These are phyloP conservation scores for Bremia lactucae DNA, from an alignment of 352 stramenopile species.

Conservation along the genomic window DNA sequence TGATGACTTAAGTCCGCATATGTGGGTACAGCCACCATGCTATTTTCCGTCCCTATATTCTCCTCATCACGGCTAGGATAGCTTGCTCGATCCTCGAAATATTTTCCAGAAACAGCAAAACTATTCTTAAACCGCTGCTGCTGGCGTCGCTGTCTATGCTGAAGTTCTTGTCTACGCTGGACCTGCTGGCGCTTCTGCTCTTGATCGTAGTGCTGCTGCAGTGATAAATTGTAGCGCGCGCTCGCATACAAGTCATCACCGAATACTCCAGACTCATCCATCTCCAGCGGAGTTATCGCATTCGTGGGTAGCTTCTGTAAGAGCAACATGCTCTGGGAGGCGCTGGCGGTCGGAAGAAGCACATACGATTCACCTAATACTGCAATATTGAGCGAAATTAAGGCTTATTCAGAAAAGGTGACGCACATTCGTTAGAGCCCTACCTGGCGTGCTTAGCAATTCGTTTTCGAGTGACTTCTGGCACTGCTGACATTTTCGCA, in stretches of 20 bases:
- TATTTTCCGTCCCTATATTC: constrained; percentile 30
- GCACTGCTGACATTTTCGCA: constrained; percentile 29
- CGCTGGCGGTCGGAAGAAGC: constrained; percentile 54
- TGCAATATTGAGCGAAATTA: constrained; percentile 1
- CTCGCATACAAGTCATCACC: constrained; percentile 31
- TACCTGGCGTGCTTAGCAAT: constrained; percentile 26
- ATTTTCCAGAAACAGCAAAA: constrained; percentile 10
- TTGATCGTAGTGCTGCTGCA: constrained; percentile 30
- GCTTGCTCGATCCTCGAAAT: constrained; percentile 17
- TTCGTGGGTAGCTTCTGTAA: constrained; percentile 25
- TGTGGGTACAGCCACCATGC: constrained; percentile 47
- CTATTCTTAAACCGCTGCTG: constrained; percentile 21
- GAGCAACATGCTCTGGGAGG: constrained; percentile 44
- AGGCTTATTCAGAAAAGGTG: too few relatives aligned
- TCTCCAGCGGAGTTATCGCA: constrained; percentile 10
- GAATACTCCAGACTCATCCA: constrained; percentile 22
- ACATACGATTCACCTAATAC: constrained; percentile 67
- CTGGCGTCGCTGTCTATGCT: constrained; percentile 16
- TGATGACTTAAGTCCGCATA: constrained; percentile 70
- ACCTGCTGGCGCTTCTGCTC: constrained; percentile 18
- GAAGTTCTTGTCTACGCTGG: constrained; percentile 16
- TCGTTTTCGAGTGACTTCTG: constrained; percentile 27
- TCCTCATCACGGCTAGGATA: constrained; percentile 14
- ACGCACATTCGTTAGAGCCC: too few relatives aligned
- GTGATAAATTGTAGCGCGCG: constrained; percentile 33